These are phyloP conservation scores for Amyloporia xantha DNA, from an alignment of 768 basidiomycete species.

Conservation along the genomic window DNA sequence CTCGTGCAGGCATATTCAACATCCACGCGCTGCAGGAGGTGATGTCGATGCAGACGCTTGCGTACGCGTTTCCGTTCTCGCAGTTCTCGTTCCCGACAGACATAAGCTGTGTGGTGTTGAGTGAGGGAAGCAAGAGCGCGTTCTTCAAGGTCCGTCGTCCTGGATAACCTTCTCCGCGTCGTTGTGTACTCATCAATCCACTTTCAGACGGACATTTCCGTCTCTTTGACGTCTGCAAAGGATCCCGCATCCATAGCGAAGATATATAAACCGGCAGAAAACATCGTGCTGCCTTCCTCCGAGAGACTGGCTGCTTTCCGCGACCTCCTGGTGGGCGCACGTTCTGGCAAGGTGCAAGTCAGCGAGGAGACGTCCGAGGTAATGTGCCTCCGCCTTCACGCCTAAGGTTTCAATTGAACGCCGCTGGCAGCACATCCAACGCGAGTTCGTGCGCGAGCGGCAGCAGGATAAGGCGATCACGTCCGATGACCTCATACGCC, in stretches of 20 bases:
- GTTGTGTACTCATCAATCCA: background rate
- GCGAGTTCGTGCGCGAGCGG: slow-evolving; percentile 55
- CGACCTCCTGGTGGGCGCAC: slow-evolving; percentile 54
- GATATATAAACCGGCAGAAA: slow-evolving; percentile 44
- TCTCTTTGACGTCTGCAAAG: slow-evolving; percentile 37
- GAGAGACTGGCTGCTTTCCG: slow-evolving; percentile 52
- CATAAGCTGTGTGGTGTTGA: slow-evolving; percentile 54
- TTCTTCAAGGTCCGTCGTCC: slow-evolving; percentile 54
- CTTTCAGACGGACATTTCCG: slow-evolving; percentile 49
- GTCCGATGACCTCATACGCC: slow-evolving; percentile 57
- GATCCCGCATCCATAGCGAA: slow-evolving; percentile 14
- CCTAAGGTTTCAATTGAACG: background rate
- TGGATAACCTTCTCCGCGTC: background rate
- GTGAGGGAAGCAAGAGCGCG: slow-evolving; percentile 60
- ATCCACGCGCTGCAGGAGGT: slow-evolving; percentile 56
- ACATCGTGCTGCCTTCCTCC: slow-evolving; percentile 38
- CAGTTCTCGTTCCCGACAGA: slow-evolving; percentile 69
- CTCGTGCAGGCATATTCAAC: slow-evolving; percentile 49
- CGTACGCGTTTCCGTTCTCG: slow-evolving; percentile 75
- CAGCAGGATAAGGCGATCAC: slow-evolving; percentile 33
- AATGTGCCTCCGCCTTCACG: slow-evolving; percentile 6
- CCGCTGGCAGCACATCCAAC: slow-evolving; percentile 56
- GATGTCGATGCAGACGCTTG: slow-evolving; percentile 57
- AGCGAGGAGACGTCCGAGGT: slow-evolving; percentile 57
- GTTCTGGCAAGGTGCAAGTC: slow-evolving; percentile 47